Conservation (phyloP, 306 rosid species). For the Comarum palustre region DNA sequence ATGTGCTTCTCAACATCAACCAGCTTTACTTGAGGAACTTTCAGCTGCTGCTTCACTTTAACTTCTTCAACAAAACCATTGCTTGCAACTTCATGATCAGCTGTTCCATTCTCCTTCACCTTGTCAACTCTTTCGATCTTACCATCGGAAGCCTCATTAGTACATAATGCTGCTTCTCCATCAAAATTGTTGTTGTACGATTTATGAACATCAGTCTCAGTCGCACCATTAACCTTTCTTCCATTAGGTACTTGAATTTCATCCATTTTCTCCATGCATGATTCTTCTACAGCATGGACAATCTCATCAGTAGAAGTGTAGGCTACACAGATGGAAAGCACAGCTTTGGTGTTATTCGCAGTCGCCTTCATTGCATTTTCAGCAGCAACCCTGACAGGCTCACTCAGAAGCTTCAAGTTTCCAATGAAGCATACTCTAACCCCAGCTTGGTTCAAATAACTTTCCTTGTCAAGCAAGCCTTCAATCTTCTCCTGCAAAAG, state of each 20-base stretch:
- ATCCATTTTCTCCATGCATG: constrained; percentile 46
- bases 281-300: constrained; percentile 55
- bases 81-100: constrained; percentile 22
- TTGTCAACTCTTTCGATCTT: constrained; percentile 7
- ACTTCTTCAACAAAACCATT: constrained; percentile 23
- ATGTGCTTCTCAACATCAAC: constrained; percentile 59
- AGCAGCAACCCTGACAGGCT: constrained; percentile 50
- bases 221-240: constrained; percentile 30
- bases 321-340: constrained; percentile 57
- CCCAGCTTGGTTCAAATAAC: constrained; percentile 51
- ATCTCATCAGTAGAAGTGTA: constrained; percentile 70
- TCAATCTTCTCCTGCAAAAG: constrained; percentile 69
- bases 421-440: constrained; percentile 60
- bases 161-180: neutral
- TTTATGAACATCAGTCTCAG: constrained; percentile 22
- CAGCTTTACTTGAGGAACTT: constrained; percentile 41
- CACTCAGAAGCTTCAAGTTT: constrained; percentile 48
- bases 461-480: constrained; percentile 48
- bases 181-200: constrained; percentile 21
- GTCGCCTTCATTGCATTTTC: constrained; percentile 72
- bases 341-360: constrained; percentile 45
- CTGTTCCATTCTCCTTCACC: constrained; percentile 7
- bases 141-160: constrained; percentile 13
- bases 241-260: constrained; percentile 35
- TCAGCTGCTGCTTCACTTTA: constrained; percentile 21